Evolutionary conservation across 2,329 filamentous ascomycete genomes (phyloP), one percentile per base, ranked within the genome.

Genomic region (Pyrenophora graminea): DNA sequence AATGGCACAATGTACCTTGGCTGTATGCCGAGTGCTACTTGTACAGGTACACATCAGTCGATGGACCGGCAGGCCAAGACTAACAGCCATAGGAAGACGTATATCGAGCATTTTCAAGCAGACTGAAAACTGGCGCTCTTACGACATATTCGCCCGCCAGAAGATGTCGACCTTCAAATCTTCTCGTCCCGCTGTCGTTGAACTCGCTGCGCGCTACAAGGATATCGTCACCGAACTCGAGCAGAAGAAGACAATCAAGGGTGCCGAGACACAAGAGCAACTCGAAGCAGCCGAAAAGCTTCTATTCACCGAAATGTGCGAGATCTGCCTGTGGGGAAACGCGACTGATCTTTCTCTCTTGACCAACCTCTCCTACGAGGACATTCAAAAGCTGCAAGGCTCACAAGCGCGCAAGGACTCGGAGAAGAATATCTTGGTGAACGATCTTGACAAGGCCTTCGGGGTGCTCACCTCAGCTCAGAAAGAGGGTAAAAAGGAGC

Each of bases 311-410:
- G 93, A 97, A 71, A 95, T 97, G 88, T 92, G 88, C 74, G 91
- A 97, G 79, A 94, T 97, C 63, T 97, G 92, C 70, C 83, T 97
- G 2, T 97, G 93, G 93, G 93, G 93, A 9, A 97, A 97, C 72
- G 94, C 93, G 1, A 97, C 93, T 0, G 94, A 97, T 72, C 80
- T 97, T 12, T 96, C 91, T 0, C 86, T 97, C 17, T 80, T 97
- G 48, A 96, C 92, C 0, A 91, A 88, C 63, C 82, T 97, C 48
- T 90, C 89, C 1, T 96, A 96, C 73, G 92, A 97, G 65, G 94
- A 97, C 68, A 95, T 99, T 59, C 93, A 97, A 76, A 96, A 96
- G 74, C 82, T 97, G 8, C 94, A 99, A 77, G 93, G 93, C 13
- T 87, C 89, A 6, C 82, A 92, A 64, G 91, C 93, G 10, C 84